Evolutionary conservation across 345 rosid genomes (phyloP).

Genomic region (Citrus cavaleriei): DNA sequence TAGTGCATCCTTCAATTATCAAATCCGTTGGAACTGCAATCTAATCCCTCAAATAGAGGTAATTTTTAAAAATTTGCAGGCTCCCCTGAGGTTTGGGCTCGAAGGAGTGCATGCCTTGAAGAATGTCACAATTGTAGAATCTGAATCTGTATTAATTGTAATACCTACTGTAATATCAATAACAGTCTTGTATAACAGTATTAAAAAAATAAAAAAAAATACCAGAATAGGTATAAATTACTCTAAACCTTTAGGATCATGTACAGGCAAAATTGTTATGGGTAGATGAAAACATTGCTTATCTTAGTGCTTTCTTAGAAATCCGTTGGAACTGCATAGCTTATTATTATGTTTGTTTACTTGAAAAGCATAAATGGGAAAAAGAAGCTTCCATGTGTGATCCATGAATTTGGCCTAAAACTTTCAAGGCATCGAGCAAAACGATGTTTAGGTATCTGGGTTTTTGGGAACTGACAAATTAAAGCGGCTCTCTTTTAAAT

Average conservation of each 20-base stretch:
- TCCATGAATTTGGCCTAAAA: neutral
- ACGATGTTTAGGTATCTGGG: neutral
- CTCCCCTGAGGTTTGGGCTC: too few relatives aligned
- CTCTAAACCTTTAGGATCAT: neutral
- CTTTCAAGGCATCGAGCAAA: neutral
- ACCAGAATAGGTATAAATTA: neutral
- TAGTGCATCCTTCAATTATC: too few relatives aligned
- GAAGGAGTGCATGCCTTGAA: too few relatives aligned
- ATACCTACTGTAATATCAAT: too few relatives aligned
- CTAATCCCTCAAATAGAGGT: too few relatives aligned
- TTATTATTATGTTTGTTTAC: neutral
- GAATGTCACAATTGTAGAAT: too few relatives aligned
- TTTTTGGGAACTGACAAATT: neutral
- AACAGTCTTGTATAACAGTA: too few relatives aligned
- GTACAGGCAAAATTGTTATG: neutral
- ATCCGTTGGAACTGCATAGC: neutral
- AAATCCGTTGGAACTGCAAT: too few relatives aligned
- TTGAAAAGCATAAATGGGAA: neutral
- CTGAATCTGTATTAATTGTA: too few relatives aligned
- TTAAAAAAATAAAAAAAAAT: too few relatives aligned
- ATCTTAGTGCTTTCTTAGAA: neutral
- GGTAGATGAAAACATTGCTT: neutral
- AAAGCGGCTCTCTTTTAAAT: neutral
- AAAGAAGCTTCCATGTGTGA: neutral
- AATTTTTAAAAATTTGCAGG: too few relatives aligned